Conservation (phyloP, 805 yeast genomes). For the Tetrapisispora fleetii region DNA sequence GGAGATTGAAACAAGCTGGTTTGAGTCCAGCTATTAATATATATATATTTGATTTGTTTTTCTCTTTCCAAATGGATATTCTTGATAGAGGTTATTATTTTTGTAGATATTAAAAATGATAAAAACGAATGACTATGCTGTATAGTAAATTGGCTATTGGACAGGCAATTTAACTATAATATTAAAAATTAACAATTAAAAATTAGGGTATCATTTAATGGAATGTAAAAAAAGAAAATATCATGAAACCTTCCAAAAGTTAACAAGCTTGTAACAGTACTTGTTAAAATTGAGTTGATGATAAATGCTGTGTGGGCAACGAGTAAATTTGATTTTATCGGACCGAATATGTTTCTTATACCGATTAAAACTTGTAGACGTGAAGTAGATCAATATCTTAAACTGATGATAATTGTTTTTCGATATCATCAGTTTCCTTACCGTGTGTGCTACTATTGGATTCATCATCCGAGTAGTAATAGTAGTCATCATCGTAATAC, state of each 20-base stretch:
- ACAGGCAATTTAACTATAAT: neutral
- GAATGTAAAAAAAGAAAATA: neutral
- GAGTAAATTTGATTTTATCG: neutral
- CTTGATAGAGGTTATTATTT: neutral
- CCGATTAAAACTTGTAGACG: neutral
- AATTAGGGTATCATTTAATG: conserved; percentile 2
- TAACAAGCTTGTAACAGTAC: neutral
- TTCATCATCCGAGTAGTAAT: neutral
- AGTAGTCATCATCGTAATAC: neutral
- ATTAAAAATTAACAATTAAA: neutral
- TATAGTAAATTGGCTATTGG: neutral
- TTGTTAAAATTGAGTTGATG: neutral
- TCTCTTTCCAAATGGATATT: neutral
- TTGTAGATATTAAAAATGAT: neutral
- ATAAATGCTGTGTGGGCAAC: neutral
- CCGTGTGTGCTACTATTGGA: neutral
- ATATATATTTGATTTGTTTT: too few species aligned
- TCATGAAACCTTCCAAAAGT: neutral
- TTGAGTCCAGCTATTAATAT: too few species aligned
- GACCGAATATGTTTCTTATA: too few species aligned
- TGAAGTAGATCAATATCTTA: too few species aligned
- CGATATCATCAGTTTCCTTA: neutral
- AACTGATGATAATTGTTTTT: neutral
- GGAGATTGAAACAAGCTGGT: neutral
- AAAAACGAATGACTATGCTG: neutral